Base-by-base conservation (phyloP, 2,329 filamentous ascomycete species). In the Beauveria brongniartii region DNA sequence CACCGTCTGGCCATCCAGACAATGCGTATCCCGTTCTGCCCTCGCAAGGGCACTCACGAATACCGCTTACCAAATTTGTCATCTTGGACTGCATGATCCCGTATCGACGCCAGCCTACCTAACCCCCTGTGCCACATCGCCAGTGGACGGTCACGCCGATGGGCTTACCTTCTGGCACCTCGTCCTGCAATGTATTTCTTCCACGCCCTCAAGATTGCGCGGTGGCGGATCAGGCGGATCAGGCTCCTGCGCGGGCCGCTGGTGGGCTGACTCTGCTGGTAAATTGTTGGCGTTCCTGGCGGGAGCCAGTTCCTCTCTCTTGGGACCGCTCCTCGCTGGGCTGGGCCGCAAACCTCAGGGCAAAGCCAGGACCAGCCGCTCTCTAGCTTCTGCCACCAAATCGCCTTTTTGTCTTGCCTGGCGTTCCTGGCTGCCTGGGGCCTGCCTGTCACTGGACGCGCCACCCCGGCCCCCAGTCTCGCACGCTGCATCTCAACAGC, bases 151-250 rank as follows among this genome's bases (percentile, higher is more conserved):
- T 44, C 37, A 54, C 57, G 50, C 26, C 41, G 28, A 47, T 43
- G 26, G 50, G 30, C 34, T 47, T 14, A 24, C 34, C 37, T 51
- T 34, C 34, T 40, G 20, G 14, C 26, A 51, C 48, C 34, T 37
- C 34, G n/a, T 60, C 26, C 41, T 53, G 40, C 50, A 54, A n/a
- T 54, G 24, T 54, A 46, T 54, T 54, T 41, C n/a, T 51, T 41
- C 40, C 57, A 60, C 57, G 50, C 57, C 57, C 48, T 53, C 57
- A 54, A 60, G 57, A 60, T 60, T 60, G 50, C 48, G 50, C 48
- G 57, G 57, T 60, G 57, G 57, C 57, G 57, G 57, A 60, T 54
- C 57, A 60, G 48, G 48, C 57, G 57, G 57, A 60, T 53, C 48
- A 60, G 57, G 50, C 50, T 53, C 57, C 57, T 60, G 48, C 57